Base-by-base conservation (phyloP, 768 basidiomycete species). In the Termitomyces sp. region DNA sequence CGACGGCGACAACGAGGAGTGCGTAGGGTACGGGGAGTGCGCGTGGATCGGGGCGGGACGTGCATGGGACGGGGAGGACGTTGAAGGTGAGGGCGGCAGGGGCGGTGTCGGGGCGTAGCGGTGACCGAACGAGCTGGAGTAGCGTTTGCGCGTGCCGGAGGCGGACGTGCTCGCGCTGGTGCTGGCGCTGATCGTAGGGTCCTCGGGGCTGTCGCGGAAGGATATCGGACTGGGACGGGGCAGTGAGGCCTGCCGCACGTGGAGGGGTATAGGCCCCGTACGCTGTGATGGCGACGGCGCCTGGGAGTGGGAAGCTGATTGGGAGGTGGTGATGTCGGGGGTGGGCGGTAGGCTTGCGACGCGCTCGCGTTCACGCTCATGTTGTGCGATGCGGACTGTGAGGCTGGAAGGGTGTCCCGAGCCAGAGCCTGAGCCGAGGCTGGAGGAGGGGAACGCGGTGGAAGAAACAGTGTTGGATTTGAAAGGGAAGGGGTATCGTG, bases 41-140 rank as follows among this genome's bases (percentile, higher is more conserved):
- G 55, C 20, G 50, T 49, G 49, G 47, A 37, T 24, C 13, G 37
- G 53, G 4, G 20, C 22, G 16, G 34, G 58, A 11, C 42, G 56
- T 4, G 57, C 41, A 50, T 60, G 48, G 24, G 41, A 27, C 24
- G 58, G 18, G 27, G 58, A 53, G 2, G 55, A 48, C 3, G 53
- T 20, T 22, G 58, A 58, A 1, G 54, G 76, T 68, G 56, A 74
- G 69, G 41, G 13, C 39, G 42, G 42, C 2, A 6, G 20, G 11
- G 20, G 70, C 33, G 66, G 66, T 6, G 78, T 72, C 15, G 42
- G 39, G 8, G 75, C 67, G 68, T 89, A 89, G 46, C 90, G 79
- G 69, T 91, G 85, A 11, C 87, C 84, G 67, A 93, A 93, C 60
- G 85, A 88, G 63, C 87, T 89, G 47, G 87, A 88, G 73, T 91